phyloP scores from a whole-genome alignment of 2,329 filamentous ascomycete genomes.

The Aspergillus hiratsukae region DNA sequence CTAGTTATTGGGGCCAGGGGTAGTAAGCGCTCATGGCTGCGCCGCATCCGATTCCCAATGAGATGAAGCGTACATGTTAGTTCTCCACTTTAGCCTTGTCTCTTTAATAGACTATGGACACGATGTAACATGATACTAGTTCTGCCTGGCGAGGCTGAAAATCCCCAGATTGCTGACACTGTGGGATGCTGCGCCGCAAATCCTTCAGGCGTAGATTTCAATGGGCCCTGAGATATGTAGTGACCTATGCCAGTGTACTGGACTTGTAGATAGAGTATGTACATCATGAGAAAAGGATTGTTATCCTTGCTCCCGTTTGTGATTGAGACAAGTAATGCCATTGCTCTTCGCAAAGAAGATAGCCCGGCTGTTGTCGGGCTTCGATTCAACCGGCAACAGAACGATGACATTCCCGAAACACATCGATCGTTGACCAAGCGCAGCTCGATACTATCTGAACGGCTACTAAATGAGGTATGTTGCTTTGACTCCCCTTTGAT shows the following conservation, averaged over 20 bases:
- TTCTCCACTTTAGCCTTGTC: neutral
- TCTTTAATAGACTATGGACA: neutral
- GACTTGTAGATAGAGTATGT: too few species aligned
- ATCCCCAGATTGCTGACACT: too few species aligned
- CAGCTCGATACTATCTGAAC: neutral
- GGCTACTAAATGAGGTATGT: neutral
- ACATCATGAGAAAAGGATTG: too few species aligned
- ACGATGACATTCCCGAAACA: neutral
- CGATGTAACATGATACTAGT: neutral
- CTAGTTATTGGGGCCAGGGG: too few species aligned
- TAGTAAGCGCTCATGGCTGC: neutral
- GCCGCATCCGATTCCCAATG: neutral
- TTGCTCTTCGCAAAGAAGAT: neutral
- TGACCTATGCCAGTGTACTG: too few species aligned
- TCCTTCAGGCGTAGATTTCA: too few species aligned
- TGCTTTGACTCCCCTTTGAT: neutral
- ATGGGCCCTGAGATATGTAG: too few species aligned
- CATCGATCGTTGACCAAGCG: neutral
- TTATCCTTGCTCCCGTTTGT: too few species aligned
- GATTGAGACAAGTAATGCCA: neutral
- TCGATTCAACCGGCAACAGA: neutral
- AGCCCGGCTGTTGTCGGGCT: neutral
- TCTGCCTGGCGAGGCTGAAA: neutral
- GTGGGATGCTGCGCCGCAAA: too few species aligned
- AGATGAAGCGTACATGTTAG: neutral